Conservation (phyloP, 805 yeast species). For the Sugiyamaella valdiviana region DNA sequence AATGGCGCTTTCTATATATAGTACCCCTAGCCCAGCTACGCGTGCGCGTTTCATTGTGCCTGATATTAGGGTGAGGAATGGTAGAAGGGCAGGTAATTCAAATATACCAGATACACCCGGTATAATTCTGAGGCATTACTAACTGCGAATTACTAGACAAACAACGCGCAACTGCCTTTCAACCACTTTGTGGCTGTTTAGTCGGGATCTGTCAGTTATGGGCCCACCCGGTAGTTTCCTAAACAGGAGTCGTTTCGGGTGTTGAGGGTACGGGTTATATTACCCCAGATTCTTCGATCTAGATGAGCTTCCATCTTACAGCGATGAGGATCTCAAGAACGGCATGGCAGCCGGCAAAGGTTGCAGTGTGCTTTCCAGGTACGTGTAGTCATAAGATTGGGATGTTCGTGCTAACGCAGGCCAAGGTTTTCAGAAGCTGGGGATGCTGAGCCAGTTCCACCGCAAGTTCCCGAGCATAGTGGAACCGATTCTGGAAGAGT, state of each 20-base stretch:
- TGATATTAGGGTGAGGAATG: too few relatives aligned
- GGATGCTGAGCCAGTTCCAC: constrained; percentile 24
- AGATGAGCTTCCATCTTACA: neutral
- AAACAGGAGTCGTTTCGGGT: too few relatives aligned
- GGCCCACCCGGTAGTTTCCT: too few relatives aligned
- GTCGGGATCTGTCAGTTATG: too few relatives aligned
- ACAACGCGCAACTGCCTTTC: too few relatives aligned
- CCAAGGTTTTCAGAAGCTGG: constrained; percentile 34
- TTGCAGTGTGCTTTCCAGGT: constrained; percentile 15
- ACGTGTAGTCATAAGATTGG: neutral
- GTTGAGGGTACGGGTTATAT: neutral
- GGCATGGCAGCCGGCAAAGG: neutral
- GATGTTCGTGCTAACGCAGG: constrained; percentile 26
- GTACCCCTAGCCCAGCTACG: neutral
- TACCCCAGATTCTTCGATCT: neutral
- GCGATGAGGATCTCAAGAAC: neutral
- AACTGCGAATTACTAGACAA: too few relatives aligned
- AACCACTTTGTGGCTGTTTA: too few relatives aligned
- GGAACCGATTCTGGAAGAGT: constrained; percentile 25
- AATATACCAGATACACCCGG: too few relatives aligned
- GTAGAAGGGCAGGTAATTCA: too few relatives aligned
- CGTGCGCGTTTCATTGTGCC: neutral
- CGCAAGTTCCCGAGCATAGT: constrained; percentile 21
- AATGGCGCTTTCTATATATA: neutral
- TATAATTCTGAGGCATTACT: too few relatives aligned